Conservation (phyloP, 768 basidiomycete genomes). For the Lyophyllum shimeji region DNA sequence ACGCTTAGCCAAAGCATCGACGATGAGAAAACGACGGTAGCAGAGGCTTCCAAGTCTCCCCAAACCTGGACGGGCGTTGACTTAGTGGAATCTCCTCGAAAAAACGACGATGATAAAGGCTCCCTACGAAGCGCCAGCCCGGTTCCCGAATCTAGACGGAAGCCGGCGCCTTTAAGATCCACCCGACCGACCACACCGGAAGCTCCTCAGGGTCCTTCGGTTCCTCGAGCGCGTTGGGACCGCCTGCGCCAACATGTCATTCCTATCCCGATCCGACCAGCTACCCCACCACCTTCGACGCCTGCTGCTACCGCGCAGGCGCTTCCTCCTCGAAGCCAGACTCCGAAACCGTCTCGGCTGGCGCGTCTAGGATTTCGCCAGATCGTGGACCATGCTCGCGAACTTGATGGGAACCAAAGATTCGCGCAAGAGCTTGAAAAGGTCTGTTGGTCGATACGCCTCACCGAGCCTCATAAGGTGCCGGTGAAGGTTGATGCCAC, state of each 20-base stretch:
- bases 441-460: conserved; percentile 55
- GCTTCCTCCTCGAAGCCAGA: conserved; percentile 26
- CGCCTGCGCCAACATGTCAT: conserved; percentile 55
- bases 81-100: conserved; percentile 6
- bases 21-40: conserved; percentile 3
- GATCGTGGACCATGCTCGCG: conserved; percentile 63
- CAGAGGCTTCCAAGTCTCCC: not conserved
- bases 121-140: conserved; percentile 3
- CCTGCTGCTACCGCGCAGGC: conserved; percentile 17
- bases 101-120: not conserved
- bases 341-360: conserved; percentile 52
- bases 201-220: conserved; percentile 39
- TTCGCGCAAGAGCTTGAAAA: conserved; percentile 57
- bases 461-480: conserved; percentile 34
- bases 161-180: conserved; percentile 11
- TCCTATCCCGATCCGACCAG: conserved; percentile 25
- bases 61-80: conserved; percentile 13
- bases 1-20: conserved; percentile 6
- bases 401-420: conserved; percentile 48
- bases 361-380: conserved; percentile 58
- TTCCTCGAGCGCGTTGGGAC: conserved; percentile 50
- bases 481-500: conserved; percentile 27
- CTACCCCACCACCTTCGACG: conserved; percentile 24
- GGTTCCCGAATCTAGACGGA: conserved; percentile 11
- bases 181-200: conserved; percentile 41